These are phyloP conservation scores for carrot (Daucus carota) DNA, from an alignment of 129 eudicot species.

Conservation along the genomic window DNA sequence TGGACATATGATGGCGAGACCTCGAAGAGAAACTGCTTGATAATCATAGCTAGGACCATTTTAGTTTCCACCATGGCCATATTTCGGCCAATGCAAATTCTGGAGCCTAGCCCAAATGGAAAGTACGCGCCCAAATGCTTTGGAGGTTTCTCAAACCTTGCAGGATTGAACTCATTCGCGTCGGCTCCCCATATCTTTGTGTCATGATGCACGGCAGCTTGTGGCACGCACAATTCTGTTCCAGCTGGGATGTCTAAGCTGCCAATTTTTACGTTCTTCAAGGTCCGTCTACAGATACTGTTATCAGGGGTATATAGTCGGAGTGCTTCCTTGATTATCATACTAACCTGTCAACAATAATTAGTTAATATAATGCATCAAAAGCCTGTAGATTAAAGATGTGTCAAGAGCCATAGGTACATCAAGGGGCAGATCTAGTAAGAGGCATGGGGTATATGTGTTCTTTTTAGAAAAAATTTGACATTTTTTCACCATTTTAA, in stretches of 20 bases:
- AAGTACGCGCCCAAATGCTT: constrained; percentile 29
- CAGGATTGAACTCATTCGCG: constrained; percentile 39
- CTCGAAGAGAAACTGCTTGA: constrained; percentile 17
- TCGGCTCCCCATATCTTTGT: constrained; percentile 33
- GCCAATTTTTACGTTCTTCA: constrained; percentile 24
- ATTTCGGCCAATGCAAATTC: constrained; percentile 30
- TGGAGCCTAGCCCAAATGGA: constrained; percentile 31
- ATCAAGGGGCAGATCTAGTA: no score
- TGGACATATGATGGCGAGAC: constrained; percentile 44
- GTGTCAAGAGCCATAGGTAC: no score
- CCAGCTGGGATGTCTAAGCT: constrained; percentile 22
- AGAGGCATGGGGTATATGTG: no score
- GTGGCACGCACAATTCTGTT: constrained; percentile 24
- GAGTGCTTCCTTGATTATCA: constrained; percentile 36
- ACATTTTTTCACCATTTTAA: neutral
- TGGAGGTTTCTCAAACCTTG: constrained; percentile 20
- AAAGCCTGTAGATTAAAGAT: no score
- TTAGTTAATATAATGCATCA: no score
- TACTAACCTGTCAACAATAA: constrained; percentile 15
- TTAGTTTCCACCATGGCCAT: constrained; percentile 29
- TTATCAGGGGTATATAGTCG: constrained; percentile 26
- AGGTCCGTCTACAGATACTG: constrained; percentile 16
- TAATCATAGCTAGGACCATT: constrained; percentile 22
- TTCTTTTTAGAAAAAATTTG: neutral
- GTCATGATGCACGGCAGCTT: constrained; percentile 34